These are phyloP conservation scores for Cladobotryum protrusum DNA, from an alignment of 2,329 filamentous ascomycete genomes.

Conservation along the genomic window DNA sequence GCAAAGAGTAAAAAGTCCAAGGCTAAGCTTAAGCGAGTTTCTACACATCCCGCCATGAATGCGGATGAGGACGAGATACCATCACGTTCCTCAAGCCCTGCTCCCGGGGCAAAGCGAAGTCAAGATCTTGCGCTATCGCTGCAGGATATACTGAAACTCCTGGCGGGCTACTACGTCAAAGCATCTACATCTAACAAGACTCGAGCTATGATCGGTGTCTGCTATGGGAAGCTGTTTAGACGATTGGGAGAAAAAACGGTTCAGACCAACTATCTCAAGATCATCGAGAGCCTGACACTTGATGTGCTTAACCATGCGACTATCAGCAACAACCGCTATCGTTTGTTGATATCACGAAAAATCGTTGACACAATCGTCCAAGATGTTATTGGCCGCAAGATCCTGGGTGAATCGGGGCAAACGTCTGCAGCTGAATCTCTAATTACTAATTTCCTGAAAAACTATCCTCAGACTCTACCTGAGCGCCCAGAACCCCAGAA, in stretches of 20 bases:
- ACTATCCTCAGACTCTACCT: slow-evolving; percentile 84
- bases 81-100: slow-evolving; percentile 66
- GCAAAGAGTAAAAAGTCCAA: slow-evolving; percentile 66
- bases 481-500: slow-evolving; percentile 87
- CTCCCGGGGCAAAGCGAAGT: slow-evolving; percentile 60
- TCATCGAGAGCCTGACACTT: slow-evolving; percentile 72
- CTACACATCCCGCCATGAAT: slow-evolving; percentile 53
- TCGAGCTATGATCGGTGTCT: slow-evolving; percentile 77
- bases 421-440: slow-evolving; percentile 73
- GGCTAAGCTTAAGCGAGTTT: slow-evolving; percentile 51
- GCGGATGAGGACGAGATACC: slow-evolving; percentile 69
- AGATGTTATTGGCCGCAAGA: slow-evolving; percentile 70
- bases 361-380: slow-evolving; percentile 81
- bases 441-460: slow-evolving; percentile 84
- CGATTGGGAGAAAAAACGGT: slow-evolving; percentile 76
- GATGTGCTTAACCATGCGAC: slow-evolving; percentile 73
- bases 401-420: slow-evolving; percentile 86
- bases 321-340: slow-evolving; percentile 79
- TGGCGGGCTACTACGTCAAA: slow-evolving; percentile 76
- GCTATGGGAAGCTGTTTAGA: slow-evolving; percentile 76
- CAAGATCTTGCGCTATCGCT: slow-evolving; percentile 70
- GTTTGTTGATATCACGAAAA: slow-evolving; percentile 75
- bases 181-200: slow-evolving; percentile 72
- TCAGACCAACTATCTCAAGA: slow-evolving; percentile 73
- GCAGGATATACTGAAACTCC: slow-evolving; percentile 67